These are phyloP conservation scores for Aschersonia sp. DNA, from an alignment of 2,329 filamentous ascomycete genomes.

Conservation along the genomic window DNA sequence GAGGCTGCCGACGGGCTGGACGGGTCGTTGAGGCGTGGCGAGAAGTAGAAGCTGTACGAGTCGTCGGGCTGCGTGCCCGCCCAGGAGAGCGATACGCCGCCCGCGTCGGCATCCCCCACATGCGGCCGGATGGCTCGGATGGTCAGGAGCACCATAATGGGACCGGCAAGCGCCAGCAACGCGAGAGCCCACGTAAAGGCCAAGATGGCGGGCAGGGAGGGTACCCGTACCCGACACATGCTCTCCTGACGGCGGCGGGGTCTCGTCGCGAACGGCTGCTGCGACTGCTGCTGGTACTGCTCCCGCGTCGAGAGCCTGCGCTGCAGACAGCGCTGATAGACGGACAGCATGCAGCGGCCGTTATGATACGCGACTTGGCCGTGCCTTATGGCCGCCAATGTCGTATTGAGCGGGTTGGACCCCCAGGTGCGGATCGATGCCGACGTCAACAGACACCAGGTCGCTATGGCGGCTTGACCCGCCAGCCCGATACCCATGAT, in stretches of 20 bases:
- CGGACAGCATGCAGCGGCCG: background rate
- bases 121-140: background rate
- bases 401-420: background rate
- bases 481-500: background rate
- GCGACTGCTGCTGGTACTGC: background rate
- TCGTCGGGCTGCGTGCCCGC: background rate
- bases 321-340: background rate
- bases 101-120: background rate
- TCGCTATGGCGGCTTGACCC: background rate
- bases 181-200: background rate
- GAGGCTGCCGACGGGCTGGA: background rate
- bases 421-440: background rate
- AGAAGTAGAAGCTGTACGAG: background rate
- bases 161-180: background rate
- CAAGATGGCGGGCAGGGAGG: background rate
- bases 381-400: background rate
- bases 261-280: background rate
- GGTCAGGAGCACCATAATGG: background rate
- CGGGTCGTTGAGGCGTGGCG: background rate
- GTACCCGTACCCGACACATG: background rate
- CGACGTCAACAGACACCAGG: background rate
- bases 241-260: background rate
- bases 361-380: background rate
- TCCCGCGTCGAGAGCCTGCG: background rate
- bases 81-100: background rate